Conservation (phyloP, 78 protist genomes). For the Dictyostelium citrinum region DNA sequence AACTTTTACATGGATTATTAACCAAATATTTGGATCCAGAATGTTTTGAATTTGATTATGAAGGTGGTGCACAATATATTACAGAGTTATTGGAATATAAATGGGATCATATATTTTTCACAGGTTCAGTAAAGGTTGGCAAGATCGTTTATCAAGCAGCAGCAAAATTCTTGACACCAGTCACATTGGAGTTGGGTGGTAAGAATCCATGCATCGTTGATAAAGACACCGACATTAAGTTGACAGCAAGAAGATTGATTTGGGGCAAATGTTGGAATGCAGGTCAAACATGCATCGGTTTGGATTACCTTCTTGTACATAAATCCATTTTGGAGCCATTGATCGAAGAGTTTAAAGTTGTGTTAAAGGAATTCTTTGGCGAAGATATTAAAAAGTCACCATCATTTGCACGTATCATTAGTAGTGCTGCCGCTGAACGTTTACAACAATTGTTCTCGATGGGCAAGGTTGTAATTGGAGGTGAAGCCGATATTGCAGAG, state of each 20-base stretch:
- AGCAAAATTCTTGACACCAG: constrained; percentile 90
- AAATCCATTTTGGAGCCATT: constrained; percentile 28
- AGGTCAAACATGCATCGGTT: constrained; percentile 94
- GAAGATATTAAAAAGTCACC: constrained; percentile 15
- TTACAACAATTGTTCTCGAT: constrained; percentile 17
- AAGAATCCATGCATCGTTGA: constrained; percentile 93
- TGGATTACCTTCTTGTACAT: constrained; percentile 56
- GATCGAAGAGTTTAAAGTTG: constrained; percentile 41
- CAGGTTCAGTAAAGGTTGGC: constrained; percentile 89
- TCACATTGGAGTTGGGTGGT: constrained; percentile 96
- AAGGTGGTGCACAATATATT: constrained; percentile 65
- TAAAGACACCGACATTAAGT: constrained; percentile 42
- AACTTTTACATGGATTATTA: constrained; percentile 44
- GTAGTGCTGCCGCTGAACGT: constrained; percentile 23
- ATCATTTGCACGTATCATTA: constrained; percentile 67
- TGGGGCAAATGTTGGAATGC: constrained; percentile 87
- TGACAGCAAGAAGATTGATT: constrained; percentile 75
- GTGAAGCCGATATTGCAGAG: constrained; percentile 58
- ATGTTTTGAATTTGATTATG: constrained; percentile 38
- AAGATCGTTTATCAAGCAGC: constrained; percentile 82
- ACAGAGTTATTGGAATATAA: constrained; percentile 65
- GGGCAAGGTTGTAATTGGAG: constrained; percentile 82
- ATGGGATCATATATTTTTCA: constrained; percentile 88
- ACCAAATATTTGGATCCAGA: constrained; percentile 61
- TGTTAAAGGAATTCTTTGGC: constrained; percentile 54